phyloP scores from a whole-genome alignment of 1,284 basidiomycete species.

The Leccinum ponderosum region DNA sequence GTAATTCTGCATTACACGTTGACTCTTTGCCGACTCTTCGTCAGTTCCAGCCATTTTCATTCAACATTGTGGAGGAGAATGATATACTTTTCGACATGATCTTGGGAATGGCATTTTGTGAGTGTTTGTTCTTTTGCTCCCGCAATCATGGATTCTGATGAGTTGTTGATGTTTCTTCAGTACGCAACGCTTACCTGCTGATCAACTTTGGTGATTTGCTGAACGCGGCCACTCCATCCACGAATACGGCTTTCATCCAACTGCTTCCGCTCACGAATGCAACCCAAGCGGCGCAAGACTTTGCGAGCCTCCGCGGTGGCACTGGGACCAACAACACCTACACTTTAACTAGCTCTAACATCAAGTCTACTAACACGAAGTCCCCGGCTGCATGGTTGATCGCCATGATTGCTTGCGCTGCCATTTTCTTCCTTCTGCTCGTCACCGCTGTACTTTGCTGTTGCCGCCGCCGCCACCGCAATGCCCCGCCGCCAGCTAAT shows the following conservation, averaged over 20 bases:
- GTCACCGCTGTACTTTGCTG: neutral
- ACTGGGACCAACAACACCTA: neutral
- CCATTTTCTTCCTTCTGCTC: conserved; percentile 14
- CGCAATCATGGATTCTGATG: neutral
- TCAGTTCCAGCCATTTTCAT: conserved; percentile 47
- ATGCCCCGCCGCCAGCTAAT: neutral
- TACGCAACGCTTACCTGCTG: conserved; percentile 57
- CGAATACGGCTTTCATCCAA: conserved; percentile 56
- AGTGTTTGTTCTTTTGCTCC: conserved; percentile 18
- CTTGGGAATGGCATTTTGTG: conserved; percentile 59
- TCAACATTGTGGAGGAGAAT: conserved; percentile 43
- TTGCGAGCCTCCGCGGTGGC: conserved; percentile 18
- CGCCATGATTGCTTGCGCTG: conserved; percentile 13
- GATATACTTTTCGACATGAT: conserved; percentile 42
- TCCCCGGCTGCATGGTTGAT: conserved; percentile 11
- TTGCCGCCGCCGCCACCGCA: conserved; percentile 11
- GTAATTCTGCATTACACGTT: neutral
- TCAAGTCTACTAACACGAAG: neutral
- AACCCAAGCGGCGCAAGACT: conserved; percentile 28
- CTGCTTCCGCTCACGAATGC: conserved; percentile 53
- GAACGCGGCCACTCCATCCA: conserved; percentile 36
- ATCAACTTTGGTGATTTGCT: conserved; percentile 64
- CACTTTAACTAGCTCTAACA: neutral
- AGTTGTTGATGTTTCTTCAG: conserved; percentile 24
- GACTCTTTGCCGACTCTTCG: conserved; percentile 6